Percentiles rank a stretch among this genome's conserved stretches.
Evolutionary conservation across 371 early-diverging fungal species (phyloP).

Genomic region (Mortierella sp.): DNA sequence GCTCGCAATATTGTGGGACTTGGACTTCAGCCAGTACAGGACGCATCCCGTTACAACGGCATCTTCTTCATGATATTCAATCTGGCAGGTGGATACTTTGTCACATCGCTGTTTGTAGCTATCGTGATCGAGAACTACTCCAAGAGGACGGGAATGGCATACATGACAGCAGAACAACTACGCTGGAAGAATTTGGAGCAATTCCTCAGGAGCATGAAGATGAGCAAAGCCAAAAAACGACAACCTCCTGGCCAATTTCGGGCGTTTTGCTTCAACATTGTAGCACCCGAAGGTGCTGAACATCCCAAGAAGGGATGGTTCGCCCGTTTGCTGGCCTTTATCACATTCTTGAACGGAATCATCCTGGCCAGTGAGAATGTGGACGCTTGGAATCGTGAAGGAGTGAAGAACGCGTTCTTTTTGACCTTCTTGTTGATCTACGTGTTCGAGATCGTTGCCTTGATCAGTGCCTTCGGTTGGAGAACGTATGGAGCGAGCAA

Average conservation of each 20-base stretch:
- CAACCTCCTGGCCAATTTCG: conserved; percentile 55
- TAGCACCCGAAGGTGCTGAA: conserved; percentile 55
- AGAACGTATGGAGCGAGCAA: conserved; percentile 62
- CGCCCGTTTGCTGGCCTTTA: conserved; percentile 59
- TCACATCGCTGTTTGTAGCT: too few species aligned
- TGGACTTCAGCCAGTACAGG: conserved; percentile 57
- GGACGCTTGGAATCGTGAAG: conserved; percentile 16
- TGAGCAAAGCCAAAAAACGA: conserved; percentile 60
- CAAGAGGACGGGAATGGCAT: too few species aligned
- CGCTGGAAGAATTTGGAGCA: conserved; percentile 66
- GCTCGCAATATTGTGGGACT: conserved; percentile 65
- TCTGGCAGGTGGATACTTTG: too few species aligned
- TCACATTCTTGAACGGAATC: conserved; percentile 64
- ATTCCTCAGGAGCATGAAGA: conserved; percentile 66
- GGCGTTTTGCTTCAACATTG: conserved; percentile 59
- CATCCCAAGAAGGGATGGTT: conserved; percentile 63
- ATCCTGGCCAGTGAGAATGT: conserved; percentile 66
- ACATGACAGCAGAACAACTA: too few species aligned
- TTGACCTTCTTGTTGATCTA: conserved; percentile 60
- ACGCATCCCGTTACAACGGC: conserved; percentile 65
- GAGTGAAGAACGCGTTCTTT: conserved; percentile 58
- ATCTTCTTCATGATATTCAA: conserved; percentile 64
- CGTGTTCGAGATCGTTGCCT: conserved; percentile 63
- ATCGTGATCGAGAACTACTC: too few species aligned
- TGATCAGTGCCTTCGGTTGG: conserved; percentile 68